Conservation (phyloP, 768 basidiomycete species). For the Suillus cothurnatus region DNA sequence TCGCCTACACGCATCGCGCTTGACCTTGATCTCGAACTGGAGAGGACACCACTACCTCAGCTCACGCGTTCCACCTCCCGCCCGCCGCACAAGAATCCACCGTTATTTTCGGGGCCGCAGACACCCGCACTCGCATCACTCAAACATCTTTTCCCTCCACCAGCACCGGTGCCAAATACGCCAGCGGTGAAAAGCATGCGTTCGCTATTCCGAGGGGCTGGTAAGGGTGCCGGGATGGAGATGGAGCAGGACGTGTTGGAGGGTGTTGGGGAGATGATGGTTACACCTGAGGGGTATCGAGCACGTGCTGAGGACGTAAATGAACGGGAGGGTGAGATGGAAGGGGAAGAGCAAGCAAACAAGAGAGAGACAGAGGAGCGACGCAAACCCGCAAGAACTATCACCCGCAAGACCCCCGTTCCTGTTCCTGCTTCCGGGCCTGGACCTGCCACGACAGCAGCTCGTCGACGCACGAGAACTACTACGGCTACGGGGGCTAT, state of each 20-base stretch:
- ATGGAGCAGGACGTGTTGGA: conserved; percentile 24
- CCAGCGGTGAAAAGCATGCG: conserved; percentile 34
- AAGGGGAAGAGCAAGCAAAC: conserved; percentile 6
- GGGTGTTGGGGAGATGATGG: conserved; percentile 33
- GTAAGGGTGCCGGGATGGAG: conserved; percentile 27
- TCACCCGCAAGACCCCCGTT: conserved; percentile 2
- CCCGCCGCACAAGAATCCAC: not conserved
- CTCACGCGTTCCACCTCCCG: conserved; percentile 2
- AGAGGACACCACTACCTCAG: conserved; percentile 9
- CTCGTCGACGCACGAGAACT: conserved; percentile 28
- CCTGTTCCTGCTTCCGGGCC: not conserved
- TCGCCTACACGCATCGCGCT: conserved; percentile 1
- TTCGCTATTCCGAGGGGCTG: conserved; percentile 30
- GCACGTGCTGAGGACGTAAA: conserved; percentile 13
- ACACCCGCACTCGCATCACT: conserved; percentile 34
- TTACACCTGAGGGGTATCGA: conserved; percentile 29
- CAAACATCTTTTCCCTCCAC: conserved; percentile 33
- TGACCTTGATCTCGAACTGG: conserved; percentile 4
- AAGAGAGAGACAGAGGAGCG: conserved; percentile 12
- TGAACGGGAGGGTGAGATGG: conserved; percentile 3
- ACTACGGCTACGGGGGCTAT: not conserved
- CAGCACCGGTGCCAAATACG: conserved; percentile 17
- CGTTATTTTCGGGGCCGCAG: conserved; percentile 10
- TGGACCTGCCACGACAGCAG: conserved; percentile 11
- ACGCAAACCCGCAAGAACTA: not conserved